Evolutionary conservation across 2,329 filamentous ascomycete genomes (phyloP), one percentile per base, ranked within the genome.

Genomic region (Metarhizium anisopliae): DNA sequence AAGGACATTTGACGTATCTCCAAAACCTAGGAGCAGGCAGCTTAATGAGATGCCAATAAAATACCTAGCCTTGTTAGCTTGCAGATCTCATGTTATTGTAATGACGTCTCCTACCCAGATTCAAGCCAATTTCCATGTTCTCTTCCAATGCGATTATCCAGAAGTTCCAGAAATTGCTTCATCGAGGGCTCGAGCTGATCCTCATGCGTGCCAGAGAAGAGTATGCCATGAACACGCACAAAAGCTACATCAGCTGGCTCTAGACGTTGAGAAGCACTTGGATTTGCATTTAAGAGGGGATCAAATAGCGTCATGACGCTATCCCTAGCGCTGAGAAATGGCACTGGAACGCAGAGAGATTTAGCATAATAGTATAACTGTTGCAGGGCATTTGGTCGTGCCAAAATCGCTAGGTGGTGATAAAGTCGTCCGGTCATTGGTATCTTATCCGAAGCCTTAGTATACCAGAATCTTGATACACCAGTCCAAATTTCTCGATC

Each of bases 381-480:
- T 55, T 86, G 82, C 0, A 90, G 69, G 0, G 80, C 80, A 57
- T 89, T 85, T 0, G 87, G 86, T 0, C 87, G 73, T 0, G 89
- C 86, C 0, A 93, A 68, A 30, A 93, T 92, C 0, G 91, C 93
- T 0, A 96, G 74, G 64, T 96, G 91, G 61, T 97, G 91, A 57
- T 96, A 94, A 0, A 97, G 76, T 0, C 92, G 78, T 0, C 93
- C 93, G 0, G 87, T 84, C 0, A 80, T 80, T 0, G 92, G 90
- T 0, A 83, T 83, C 32, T 85, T 85, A 61, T 95, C 87, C 0
- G 89, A 88, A 0, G 90, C 89, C 61, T 87, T 87, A 2, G 81
- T 85, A 61, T 95, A 96, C 94, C 93, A 97, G 47, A 86, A 84
- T 0, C 86, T 76, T 0, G 88, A 87, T 0, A 96, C 89, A 0